These are phyloP conservation scores for Pugionium dolabratum DNA, from an alignment of 345 rosid species.

Conservation along the genomic window DNA sequence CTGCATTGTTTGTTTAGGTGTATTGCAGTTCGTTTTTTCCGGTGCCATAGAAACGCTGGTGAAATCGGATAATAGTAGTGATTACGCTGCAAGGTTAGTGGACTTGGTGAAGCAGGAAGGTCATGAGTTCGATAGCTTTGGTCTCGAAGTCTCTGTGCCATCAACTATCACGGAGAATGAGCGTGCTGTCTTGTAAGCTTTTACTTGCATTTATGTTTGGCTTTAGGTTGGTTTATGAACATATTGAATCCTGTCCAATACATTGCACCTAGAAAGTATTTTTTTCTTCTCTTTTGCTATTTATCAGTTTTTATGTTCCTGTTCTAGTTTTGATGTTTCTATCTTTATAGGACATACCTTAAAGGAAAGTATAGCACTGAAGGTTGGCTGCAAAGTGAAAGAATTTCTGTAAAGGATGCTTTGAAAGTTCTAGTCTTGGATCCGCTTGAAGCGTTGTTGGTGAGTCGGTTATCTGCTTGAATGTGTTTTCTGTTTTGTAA, in stretches of 20 bases:
- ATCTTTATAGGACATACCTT: slow-evolving; percentile 54
- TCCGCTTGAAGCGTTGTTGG: slow-evolving; percentile 61
- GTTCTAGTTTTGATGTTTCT: slow-evolving; percentile 5
- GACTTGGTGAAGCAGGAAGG: slow-evolving; percentile 63
- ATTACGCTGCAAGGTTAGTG: slow-evolving; percentile 51
- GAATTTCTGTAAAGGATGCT: slow-evolving; percentile 66
- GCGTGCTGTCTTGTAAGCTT: slow-evolving; percentile 56
- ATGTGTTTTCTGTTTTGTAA: slow-evolving; percentile 15
- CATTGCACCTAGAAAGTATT: not conserved
- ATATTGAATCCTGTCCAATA: not conserved
- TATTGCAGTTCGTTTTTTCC: slow-evolving; percentile 61
- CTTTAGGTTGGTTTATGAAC: not conserved
- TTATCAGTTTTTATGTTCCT: not conserved
- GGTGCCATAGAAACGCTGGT: slow-evolving; percentile 47
- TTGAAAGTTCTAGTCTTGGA: slow-evolving; percentile 57
- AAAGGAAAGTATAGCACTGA: slow-evolving; percentile 62
- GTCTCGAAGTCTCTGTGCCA: slow-evolving; percentile 74
- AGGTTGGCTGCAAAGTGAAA: slow-evolving; percentile 54
- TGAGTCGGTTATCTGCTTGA: slow-evolving; percentile 38
- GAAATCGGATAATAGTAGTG: slow-evolving; percentile 43
- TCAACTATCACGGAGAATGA: slow-evolving; percentile 58
- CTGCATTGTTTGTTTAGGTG: slow-evolving; percentile 76
- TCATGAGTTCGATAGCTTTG: slow-evolving; percentile 64
- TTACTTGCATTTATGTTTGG: slow-evolving; percentile 10
- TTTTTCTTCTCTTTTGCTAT: not conserved